Evolutionary conservation across 768 basidiomycete species (phyloP).

Genomic region (Boletus tomentosulus): DNA sequence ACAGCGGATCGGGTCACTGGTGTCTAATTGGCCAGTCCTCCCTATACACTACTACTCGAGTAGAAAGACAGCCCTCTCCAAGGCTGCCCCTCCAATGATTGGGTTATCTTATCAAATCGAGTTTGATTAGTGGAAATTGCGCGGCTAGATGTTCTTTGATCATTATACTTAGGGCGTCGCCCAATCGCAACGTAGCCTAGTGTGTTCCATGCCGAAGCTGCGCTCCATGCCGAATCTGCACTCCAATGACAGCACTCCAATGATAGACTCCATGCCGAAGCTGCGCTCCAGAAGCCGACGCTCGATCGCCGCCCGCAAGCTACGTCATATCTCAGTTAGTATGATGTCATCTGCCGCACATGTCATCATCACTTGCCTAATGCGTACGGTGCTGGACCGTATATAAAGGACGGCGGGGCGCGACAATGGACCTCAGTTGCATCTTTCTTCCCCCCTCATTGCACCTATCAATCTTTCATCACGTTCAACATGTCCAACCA

Average conservation of each 20-base stretch:
- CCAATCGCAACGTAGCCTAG: too few species aligned
- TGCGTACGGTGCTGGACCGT: slow-evolving; percentile 18
- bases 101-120: background rate
- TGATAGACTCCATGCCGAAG: too few species aligned
- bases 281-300: too few species aligned
- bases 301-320: slow-evolving; percentile 9
- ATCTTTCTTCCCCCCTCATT: slow-evolving; percentile 3
- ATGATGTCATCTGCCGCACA: slow-evolving; percentile 27
- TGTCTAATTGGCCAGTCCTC: too few species aligned
- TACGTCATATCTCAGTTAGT: slow-evolving; percentile 22
- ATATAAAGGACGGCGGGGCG: slow-evolving; percentile 21
- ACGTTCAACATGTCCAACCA: slow-evolving; percentile 7
- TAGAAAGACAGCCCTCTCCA: too few species aligned
- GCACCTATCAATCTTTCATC: background rate
- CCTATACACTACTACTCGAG: too few species aligned
- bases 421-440: background rate
- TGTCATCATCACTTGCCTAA: slow-evolving; percentile 30
- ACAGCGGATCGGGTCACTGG: background rate
- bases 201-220: too few species aligned
- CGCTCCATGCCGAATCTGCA: too few species aligned
- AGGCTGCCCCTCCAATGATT: background rate
- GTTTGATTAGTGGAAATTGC: background rate
- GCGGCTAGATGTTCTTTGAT: background rate
- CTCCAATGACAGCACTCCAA: too few species aligned
- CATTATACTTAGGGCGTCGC: too few species aligned